Evolutionary conservation across 2,329 filamentous ascomycete species (phyloP), one percentile per base, ranked within the genome.

Genomic region (Magnaporthiopsis incrustans): DNA sequence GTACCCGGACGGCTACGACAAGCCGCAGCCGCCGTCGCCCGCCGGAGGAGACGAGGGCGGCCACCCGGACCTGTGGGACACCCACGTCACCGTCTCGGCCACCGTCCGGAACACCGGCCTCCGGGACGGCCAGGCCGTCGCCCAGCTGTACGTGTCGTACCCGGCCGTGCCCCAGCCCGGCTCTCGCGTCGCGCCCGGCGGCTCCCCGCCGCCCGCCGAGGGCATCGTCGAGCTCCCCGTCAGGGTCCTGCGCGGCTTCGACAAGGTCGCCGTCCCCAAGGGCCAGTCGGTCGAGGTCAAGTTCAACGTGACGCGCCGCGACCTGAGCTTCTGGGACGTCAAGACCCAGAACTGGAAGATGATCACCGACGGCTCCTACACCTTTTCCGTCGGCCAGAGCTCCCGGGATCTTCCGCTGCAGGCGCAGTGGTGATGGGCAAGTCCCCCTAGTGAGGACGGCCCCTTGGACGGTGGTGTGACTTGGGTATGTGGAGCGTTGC

Each of bases 11-110:
- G 86, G 81, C 33, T 90, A 85, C 75, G 76, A 81, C 68, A 73
- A 73, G 25, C 69, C 70, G 2, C 82, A 82, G 61, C 70, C 77
- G 0, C 78, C 75, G 0, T 90, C 87, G n/a, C 78, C 78, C 0
- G 89, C 89, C 0, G 89, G 89, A 50, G 90, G 89, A 56, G 88
- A 82, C 10, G 83, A 88, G 65, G 86, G 87, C 64, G 87, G 88
- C 1, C 89, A 89, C 69, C 87, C 87, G 2, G 83, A 86, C 65
- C 78, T 90, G 25, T 90, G 84, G 79, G 82, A 82, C 59, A 76
- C 77, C 0, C 77, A 86, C 65, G 78, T 84, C 14, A 70, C 75
- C 4, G 81, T 86, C 0, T 75, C 74, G 0, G 79, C 82, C 1
- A 78, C 80, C 0, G 70, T 89, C 4, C 79, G 76, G 38, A 89